Evolutionary conservation across 768 basidiomycete species (phyloP), one percentile per base, ranked within the genome.

Genomic region (Pleurotus pulmonarius): DNA sequence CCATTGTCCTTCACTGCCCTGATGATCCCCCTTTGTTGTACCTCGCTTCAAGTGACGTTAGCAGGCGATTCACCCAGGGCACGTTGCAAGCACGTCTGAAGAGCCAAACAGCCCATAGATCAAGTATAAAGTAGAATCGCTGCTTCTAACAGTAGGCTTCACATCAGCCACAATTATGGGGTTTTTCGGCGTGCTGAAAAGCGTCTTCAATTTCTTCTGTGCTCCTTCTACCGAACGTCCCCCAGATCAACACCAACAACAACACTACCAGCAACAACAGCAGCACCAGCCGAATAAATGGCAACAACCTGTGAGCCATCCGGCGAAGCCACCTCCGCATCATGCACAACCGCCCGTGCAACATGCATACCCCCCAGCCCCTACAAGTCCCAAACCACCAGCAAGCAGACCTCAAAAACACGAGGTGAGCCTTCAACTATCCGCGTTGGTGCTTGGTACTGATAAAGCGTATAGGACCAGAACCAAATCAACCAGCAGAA

Each of bases 401-500:
- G n/a, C 41, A 44, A 44, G 41, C 15, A 49, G 26, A 49, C 48
- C 48, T n/a, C 48, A 49, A 4, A n/a, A n/a, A 49, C 20, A 49
- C 4, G 48, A 34, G 37, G 48, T 49, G 37, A 26, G 24, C n/a
- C 15, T n/a, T 24, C 48, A 26, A 6, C 26, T 15, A 5, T 34
- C 7, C 29, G 6, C 15, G 26, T n/a, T 26, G 20, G 5, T 49
- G 11, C 25, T 34, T 39, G 15, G 9, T 34, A 15, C 16, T 44
- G 2, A 44, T 22, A 15, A 44, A 22, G 41, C n/a, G 20, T 53
- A 58, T 65, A 81, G 81, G 79, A 86, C 62, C 73, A 71, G 58
- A 83, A 85, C 62, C 80, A 83, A 62, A 59, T 76, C 47, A 91
- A 92, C 67, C 85, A 87, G 62, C 77, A 81, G 59, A 82, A 93